These are phyloP conservation scores for Trametes cubensis DNA, from an alignment of 768 basidiomycete genomes.

Conservation along the genomic window DNA sequence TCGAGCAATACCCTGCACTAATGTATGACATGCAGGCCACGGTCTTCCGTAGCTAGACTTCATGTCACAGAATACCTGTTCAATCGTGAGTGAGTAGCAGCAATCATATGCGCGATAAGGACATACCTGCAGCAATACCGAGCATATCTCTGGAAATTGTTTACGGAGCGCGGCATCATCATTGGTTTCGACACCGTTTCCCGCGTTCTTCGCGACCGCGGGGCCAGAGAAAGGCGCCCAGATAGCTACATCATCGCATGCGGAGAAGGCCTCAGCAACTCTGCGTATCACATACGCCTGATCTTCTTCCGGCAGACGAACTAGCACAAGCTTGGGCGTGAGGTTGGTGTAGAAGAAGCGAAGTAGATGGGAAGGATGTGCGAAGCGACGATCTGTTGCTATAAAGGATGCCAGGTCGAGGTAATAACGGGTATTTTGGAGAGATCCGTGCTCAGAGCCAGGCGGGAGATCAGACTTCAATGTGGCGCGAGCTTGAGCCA, in stretches of 20 bases:
- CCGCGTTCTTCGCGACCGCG: slow-evolving; percentile 2
- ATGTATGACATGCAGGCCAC: slow-evolving; percentile 41
- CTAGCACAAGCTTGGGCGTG: slow-evolving; percentile 49
- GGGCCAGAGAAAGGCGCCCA: slow-evolving; percentile 9
- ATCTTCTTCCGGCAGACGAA: slow-evolving; percentile 46
- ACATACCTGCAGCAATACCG: slow-evolving; percentile 52
- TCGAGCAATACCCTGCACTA: slow-evolving; percentile 48
- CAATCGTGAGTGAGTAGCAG: background rate
- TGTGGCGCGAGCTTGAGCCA: slow-evolving; percentile 39
- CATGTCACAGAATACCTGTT: slow-evolving; percentile 40
- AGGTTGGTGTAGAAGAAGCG: slow-evolving; percentile 53
- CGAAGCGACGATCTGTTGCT: slow-evolving; percentile 44
- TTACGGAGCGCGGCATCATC: slow-evolving; percentile 42
- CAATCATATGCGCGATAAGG: too few species aligned
- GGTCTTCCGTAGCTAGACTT: slow-evolving; percentile 33
- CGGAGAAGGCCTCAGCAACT: slow-evolving; percentile 47
- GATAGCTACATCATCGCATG: slow-evolving; percentile 36
- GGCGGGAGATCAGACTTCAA: slow-evolving; percentile 37
- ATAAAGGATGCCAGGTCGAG: slow-evolving; percentile 51
- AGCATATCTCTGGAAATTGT: slow-evolving; percentile 54
- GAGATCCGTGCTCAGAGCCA: slow-evolving; percentile 33
- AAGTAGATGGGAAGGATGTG: slow-evolving; percentile 49
- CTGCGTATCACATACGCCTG: slow-evolving; percentile 49
- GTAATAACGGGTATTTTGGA: slow-evolving; percentile 45
- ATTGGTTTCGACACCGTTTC: slow-evolving; percentile 25